phyloP scores from a whole-genome alignment of 257 asterid species.

The Nicotiana tabacum region DNA sequence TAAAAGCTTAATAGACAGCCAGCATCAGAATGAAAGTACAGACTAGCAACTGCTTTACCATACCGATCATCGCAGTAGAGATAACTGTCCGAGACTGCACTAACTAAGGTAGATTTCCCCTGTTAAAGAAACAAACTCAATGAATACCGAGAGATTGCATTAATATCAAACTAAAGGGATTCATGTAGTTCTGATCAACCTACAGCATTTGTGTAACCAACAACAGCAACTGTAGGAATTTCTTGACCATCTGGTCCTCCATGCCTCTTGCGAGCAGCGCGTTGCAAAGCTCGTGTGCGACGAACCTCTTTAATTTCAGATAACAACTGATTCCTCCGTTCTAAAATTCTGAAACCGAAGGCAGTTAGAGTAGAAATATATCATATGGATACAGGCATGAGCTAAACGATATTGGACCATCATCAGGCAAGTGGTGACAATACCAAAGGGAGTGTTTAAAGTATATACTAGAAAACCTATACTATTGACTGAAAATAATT shows the following conservation, averaged over 20 bases:
- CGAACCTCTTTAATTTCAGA: conserved; percentile 90
- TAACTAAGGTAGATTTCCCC: conserved; percentile 93
- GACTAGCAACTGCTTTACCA: conserved; percentile 7
- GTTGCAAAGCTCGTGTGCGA: conserved; percentile 84
- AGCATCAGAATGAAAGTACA: not conserved
- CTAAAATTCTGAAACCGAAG: conserved; percentile 60
- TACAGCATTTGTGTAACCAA: conserved; percentile 99
- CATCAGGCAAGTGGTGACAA: not conserved
- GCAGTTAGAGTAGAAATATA: not conserved
- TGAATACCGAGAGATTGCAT: conserved; percentile 10
- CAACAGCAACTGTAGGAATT: conserved; percentile 81
- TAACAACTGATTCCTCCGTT: conserved; percentile 64
- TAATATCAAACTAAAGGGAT: conserved; percentile 15
- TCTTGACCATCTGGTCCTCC: conserved; percentile 60
- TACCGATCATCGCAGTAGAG: conserved; percentile 92
- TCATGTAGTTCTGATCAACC: conserved; percentile 23
- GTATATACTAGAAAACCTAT: not conserved
- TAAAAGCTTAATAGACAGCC: not conserved
- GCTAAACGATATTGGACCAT: not conserved
- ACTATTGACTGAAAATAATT: not conserved
- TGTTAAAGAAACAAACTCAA: conserved; percentile 24
- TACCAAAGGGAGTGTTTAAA: not conserved
- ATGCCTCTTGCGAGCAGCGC: conserved; percentile 76
- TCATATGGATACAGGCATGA: not conserved
- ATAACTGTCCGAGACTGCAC: conserved; percentile 71